A percentile compares a stretch with the other conserved stretches of the same genome.
These are phyloP conservation scores for Knoxia roxburghii DNA, from an alignment of 257 asterid genomes.

Conservation along the genomic window DNA sequence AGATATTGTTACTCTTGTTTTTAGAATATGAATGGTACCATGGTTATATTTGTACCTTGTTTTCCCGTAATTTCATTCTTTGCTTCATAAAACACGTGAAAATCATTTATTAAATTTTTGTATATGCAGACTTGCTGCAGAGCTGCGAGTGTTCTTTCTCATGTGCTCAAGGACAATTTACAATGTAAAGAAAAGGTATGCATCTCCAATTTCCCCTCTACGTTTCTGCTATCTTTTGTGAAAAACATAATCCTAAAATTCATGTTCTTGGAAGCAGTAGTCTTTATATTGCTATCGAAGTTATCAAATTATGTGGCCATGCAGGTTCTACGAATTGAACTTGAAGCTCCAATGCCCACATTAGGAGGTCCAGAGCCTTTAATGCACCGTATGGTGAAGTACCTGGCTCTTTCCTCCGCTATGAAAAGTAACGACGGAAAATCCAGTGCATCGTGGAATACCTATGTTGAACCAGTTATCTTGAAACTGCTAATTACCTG, in stretches of 20 bases:
- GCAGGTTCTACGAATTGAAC: conserved; percentile 76
- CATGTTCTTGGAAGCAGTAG: not conserved
- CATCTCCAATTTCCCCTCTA: conserved; percentile 11
- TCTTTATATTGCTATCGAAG: no score
- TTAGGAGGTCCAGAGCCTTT: conserved; percentile 81
- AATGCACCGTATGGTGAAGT: conserved; percentile 87
- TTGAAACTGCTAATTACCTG: conserved; percentile 72
- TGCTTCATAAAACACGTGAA: not conserved
- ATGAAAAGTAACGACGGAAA: conserved; percentile 62
- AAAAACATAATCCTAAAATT: not conserved
- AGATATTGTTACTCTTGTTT: not conserved
- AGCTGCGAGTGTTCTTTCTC: conserved; percentile 91
- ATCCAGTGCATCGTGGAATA: conserved; percentile 31
- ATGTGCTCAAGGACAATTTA: conserved; percentile 66
- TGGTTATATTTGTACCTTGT: not conserved
- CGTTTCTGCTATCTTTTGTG: conserved; percentile 1
- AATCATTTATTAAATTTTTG: conserved; percentile 5
- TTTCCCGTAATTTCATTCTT: not conserved
- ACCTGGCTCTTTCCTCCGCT: conserved; percentile 82
- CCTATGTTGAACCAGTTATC: conserved; percentile 63
- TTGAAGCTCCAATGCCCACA: conserved; percentile 62
- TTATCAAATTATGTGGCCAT: conserved; percentile 23
- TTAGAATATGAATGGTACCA: not conserved
- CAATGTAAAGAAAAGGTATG: conserved; percentile 89
- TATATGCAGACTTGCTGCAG: conserved; percentile 80